Base-by-base conservation (phyloP, 208 protist species). In the Acanthamoeba culbertsoni region DNA sequence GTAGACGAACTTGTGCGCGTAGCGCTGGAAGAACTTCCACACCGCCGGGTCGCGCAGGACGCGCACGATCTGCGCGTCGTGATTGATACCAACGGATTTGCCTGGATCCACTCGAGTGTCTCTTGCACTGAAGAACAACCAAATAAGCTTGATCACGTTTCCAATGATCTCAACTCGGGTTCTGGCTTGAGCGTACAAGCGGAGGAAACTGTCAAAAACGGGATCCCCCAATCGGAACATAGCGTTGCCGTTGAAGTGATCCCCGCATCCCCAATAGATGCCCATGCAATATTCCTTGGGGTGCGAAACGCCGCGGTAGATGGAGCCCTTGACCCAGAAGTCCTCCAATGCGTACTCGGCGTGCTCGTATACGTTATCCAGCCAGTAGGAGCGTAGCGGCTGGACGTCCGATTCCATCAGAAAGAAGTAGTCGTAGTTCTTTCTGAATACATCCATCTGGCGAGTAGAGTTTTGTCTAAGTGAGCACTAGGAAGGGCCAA, bases 1-100 rank as follows among this genome's bases (percentile, higher is more conserved):
- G 89, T 93, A 93, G 45, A 93, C 89, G 28, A 93, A 93, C 43
- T 93, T 93, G 35, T 75, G 89, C 40, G 62, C 89, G 48, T 93
- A 93, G 43, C 89, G 89, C 51, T 93, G 89, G 48, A 42, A 93
- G 53, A 93, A 93, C 35, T 48, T 59, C 63, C 59, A 93, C 23
- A 63, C 35, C 10, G n/a, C 89, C 43, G 43, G 43, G 16, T 93
- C 89, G 2, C 89, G 62, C 16, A 93, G 89, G 6, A 93, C 43
- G 3, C 65, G 43, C 59, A 93, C 53, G 23, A 93, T 57, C 35
- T 93, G 65, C 4, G 89, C 68, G 65, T 93, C 89, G 53, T 93
- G 65, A n/a, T 91, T 91, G 86, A 75, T 75, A n/a, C 86, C 86
- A 1, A 91, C 33, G 1, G 46, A 33, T 57, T 91, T 91, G 42